A percentile compares a stretch with the other conserved stretches of the same genome.
These are phyloP conservation scores for Carex littledalei DNA, from an alignment of 176 grass and related monocot species.

Conservation along the genomic window DNA sequence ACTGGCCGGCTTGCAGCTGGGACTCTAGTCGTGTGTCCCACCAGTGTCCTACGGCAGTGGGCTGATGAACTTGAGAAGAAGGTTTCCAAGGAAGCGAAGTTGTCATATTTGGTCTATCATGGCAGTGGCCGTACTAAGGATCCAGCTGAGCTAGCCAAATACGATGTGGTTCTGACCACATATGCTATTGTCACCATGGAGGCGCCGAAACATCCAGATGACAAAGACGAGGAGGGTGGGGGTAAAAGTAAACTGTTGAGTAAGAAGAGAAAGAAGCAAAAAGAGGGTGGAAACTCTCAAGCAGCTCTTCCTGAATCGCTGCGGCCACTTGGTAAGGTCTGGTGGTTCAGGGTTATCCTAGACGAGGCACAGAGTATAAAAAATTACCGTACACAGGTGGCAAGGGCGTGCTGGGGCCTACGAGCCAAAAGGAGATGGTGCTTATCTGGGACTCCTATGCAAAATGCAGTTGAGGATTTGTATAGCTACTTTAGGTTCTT, in stretches of 20 bases:
- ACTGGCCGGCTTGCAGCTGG: slow-evolving; percentile 73
- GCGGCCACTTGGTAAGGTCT: slow-evolving; percentile 84
- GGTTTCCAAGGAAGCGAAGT: slow-evolving; percentile 74
- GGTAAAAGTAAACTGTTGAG: slow-evolving; percentile 53
- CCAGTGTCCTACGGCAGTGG: slow-evolving; percentile 95
- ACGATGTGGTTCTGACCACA: slow-evolving; percentile 97
- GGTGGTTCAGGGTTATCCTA: slow-evolving; percentile 95
- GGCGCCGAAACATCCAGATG: slow-evolving; percentile 86
- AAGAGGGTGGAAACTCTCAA: slow-evolving; percentile 29
- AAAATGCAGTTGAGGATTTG: slow-evolving; percentile 95
- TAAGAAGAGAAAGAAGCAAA: slow-evolving; percentile 83
- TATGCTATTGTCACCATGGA: slow-evolving; percentile 99
- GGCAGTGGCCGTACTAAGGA: slow-evolving; percentile 88
- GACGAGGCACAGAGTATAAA: slow-evolving; percentile 99
- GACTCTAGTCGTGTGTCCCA: slow-evolving; percentile 98
- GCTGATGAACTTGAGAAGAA: slow-evolving; percentile 86
- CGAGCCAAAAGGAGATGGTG: slow-evolving; percentile 99
- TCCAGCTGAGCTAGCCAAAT: slow-evolving; percentile 73
- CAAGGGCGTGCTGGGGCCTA: slow-evolving; percentile 93
- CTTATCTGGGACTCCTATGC: slow-evolving; percentile 98
- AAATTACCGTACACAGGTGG: slow-evolving; percentile 92
- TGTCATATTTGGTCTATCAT: slow-evolving; percentile 89
- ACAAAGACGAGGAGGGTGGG: slow-evolving; percentile 79
- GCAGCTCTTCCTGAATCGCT: slow-evolving; percentile 40
- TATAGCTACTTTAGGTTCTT: slow-evolving; percentile 98